A percentile compares a stretch with the other conserved stretches of the same genome.
These are phyloP conservation scores for Begonia loranthoides DNA, from an alignment of 306 rosid species.

Conservation along the genomic window DNA sequence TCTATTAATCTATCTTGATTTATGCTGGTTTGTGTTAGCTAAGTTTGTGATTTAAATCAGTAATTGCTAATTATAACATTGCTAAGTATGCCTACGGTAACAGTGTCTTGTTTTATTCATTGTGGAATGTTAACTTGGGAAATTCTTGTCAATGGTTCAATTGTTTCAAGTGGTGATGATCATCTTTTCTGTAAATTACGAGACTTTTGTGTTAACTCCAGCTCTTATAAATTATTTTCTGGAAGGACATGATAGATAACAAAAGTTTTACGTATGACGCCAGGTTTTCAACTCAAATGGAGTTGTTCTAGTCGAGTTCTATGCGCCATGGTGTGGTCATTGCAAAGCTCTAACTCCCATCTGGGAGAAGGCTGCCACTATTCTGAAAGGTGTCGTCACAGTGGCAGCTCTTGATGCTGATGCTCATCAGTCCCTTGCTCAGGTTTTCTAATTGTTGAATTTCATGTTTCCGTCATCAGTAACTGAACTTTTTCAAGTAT, in stretches of 20 bases:
- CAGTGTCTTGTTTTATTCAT: too few relatives aligned
- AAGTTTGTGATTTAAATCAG: too few relatives aligned
- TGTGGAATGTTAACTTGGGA: too few relatives aligned
- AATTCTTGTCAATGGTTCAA: too few relatives aligned
- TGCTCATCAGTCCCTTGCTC: conserved; percentile 82
- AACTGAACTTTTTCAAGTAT: neutral
- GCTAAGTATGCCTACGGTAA: too few relatives aligned
- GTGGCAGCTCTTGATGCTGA: conserved; percentile 96
- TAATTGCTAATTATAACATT: too few relatives aligned
- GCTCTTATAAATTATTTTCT: too few relatives aligned
- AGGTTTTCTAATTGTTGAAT: conserved; percentile 30
- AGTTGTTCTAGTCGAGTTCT: conserved; percentile 88
- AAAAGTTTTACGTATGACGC: neutral
- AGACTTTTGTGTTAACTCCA: too few relatives aligned
- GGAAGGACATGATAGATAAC: too few relatives aligned
- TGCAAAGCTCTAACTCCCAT: conserved; percentile 81
- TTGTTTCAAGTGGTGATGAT: too few relatives aligned
- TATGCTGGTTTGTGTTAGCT: too few relatives aligned
- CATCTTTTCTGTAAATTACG: too few relatives aligned
- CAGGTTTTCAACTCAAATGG: conserved; percentile 94
- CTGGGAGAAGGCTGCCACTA: conserved; percentile 91
- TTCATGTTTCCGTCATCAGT: neutral
- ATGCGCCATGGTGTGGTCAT: conserved; percentile 99
- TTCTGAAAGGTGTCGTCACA: conserved; percentile 81
- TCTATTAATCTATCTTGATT: neutral